Conservation (phyloP, 345 rosid species). For the Eucalyptus lansdowneana region DNA sequence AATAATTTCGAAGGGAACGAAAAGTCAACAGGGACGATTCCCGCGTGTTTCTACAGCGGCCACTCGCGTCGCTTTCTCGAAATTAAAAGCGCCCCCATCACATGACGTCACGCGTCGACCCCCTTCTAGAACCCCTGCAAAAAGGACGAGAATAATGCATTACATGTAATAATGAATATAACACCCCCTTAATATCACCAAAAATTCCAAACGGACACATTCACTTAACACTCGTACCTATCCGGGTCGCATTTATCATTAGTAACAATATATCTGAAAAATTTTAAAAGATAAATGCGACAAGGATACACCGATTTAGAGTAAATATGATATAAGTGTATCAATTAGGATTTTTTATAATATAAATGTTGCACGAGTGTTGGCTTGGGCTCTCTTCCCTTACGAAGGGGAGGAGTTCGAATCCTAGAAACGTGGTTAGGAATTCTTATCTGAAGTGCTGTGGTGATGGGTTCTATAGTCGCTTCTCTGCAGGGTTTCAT, state of each 20-base stretch:
- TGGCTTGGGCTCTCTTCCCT: no score
- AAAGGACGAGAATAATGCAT: neutral
- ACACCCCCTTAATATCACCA: neutral
- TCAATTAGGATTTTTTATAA: no score
- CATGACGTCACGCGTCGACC: neutral
- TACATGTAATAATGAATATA: no score
- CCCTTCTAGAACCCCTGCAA: neutral
- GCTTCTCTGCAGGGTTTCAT: no score
- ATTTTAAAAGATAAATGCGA: no score
- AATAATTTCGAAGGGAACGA: neutral
- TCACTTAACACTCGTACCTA: no score
- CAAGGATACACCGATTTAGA: rapidly evolving
- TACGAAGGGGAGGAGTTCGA: no score
- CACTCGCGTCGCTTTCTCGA: neutral
- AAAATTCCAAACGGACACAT: neutral
- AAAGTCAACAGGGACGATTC: neutral
- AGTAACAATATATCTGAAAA: no score
- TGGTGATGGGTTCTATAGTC: rapidly evolving
- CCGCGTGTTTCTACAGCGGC: neutral
- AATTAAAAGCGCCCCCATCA: neutral
- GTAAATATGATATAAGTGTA: rapidly evolving
- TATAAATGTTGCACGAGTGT: rapidly evolving
- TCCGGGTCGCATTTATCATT: no score
- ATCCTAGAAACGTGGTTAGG: rapidly evolving
- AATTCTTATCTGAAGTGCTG: rapidly evolving